Conservation (phyloP, 169 alveolate species). For the Cryptosporidium canis region DNA sequence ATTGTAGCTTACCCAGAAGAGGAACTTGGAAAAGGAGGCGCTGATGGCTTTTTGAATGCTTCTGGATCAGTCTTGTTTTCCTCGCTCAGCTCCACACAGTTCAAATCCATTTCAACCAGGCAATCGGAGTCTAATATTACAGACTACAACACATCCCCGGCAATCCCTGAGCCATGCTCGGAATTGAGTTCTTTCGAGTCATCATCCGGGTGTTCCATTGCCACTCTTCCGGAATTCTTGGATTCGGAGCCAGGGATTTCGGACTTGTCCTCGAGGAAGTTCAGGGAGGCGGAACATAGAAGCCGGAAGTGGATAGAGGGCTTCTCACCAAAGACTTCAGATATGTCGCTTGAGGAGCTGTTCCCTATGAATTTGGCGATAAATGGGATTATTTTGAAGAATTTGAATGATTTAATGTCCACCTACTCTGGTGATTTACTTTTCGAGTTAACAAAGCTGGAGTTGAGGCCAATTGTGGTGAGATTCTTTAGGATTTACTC, state of each 20-base stretch:
- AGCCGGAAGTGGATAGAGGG: background rate
- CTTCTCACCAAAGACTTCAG: background rate
- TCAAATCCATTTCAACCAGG: conserved; percentile 3
- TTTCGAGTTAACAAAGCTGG: conserved; percentile 7
- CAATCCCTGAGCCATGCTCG: background rate
- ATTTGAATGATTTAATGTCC: background rate
- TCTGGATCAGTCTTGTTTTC: background rate
- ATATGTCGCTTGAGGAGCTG: background rate
- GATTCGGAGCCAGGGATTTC: background rate
- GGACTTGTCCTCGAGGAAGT: background rate
- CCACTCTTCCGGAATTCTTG: background rate
- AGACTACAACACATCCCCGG: background rate
- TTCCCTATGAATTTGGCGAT: background rate
- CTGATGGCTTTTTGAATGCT: background rate
- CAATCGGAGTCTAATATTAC: background rate
- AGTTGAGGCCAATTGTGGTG: background rate
- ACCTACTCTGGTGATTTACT: conserved; percentile 11
- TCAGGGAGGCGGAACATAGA: background rate
- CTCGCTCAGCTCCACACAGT: background rate
- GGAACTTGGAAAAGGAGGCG: background rate
- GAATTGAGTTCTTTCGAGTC: background rate
- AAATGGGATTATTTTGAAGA: background rate
- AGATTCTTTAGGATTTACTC: conserved; percentile 37
- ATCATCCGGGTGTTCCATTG: background rate
- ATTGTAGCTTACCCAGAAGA: background rate